A percentile compares a stretch with the other conserved stretches of the same genome.
These are phyloP conservation scores for Uronychia binucleata DNA, from an alignment of 73 alveolate genomes.

Conservation along the genomic window DNA sequence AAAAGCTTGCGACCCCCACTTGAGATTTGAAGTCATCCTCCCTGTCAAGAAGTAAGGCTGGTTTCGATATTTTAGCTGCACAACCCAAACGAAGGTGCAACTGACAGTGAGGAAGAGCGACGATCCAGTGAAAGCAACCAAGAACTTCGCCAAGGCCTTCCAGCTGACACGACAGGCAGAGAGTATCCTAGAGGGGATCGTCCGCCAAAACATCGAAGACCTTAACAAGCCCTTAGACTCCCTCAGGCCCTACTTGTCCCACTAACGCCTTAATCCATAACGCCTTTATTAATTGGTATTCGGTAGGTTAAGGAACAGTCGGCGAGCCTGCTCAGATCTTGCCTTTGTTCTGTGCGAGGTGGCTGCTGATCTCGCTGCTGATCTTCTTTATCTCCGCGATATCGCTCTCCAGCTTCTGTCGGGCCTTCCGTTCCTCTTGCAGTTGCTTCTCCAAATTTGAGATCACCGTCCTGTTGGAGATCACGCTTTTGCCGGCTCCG, in stretches of 20 bases:
- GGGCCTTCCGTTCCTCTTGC: conserved; percentile 47
- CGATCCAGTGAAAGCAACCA: background rate
- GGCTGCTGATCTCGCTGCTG: conserved; percentile 51
- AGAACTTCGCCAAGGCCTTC: background rate
- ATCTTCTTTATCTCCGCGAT: conserved; percentile 53
- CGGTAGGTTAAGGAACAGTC: too few relatives aligned
- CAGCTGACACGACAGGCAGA: background rate
- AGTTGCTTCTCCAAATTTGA: conserved; percentile 46
- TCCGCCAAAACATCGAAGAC: background rate
- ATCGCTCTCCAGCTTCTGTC: conserved; percentile 40
- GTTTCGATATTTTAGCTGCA: too few relatives aligned
- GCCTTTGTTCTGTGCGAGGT: conserved; percentile 19
- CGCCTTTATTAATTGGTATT: too few relatives aligned
- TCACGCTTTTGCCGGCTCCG: conserved; percentile 13
- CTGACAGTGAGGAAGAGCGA: background rate
- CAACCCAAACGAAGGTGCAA: too few relatives aligned
- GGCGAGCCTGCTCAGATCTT: background rate
- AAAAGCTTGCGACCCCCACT: background rate
- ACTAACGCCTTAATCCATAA: too few relatives aligned
- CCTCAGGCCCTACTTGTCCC: background rate
- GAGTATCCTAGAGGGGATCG: background rate
- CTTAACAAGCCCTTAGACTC: background rate
- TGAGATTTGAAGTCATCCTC: background rate
- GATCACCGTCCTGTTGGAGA: conserved; percentile 36
- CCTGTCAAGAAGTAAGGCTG: background rate